A percentile compares a stretch with the other conserved stretches of the same genome.
phyloP scores from a whole-genome alignment of 2,329 filamentous ascomycete species.

The Nigrospora osmanthi region DNA sequence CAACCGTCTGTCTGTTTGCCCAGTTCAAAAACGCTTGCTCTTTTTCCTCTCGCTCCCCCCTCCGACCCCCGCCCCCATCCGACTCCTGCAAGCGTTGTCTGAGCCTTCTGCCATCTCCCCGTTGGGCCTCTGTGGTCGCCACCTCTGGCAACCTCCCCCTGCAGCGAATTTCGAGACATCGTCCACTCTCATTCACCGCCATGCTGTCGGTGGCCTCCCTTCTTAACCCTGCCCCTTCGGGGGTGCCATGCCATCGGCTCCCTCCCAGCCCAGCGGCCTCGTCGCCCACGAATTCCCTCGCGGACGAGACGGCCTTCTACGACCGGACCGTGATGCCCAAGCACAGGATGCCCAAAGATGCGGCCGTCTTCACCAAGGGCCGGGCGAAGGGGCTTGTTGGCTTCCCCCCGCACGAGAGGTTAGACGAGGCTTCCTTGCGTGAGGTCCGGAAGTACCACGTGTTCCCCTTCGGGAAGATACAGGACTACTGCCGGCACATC shows the following conservation, averaged over 20 bases:
- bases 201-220: conserved; percentile 62
- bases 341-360: conserved; percentile 59
- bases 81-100: conserved; percentile 25
- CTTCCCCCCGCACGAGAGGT: conserved; percentile 65
- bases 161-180: conserved; percentile 30
- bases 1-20: conserved; percentile 29
- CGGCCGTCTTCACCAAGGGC: conserved; percentile 52
- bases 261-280: conserved; percentile 31
- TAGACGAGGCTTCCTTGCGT: conserved; percentile 46
- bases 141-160: conserved; percentile 13
- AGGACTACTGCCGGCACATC: conserved; percentile 63
- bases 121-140: conserved; percentile 11
- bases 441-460: conserved; percentile 59
- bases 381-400: conserved; percentile 59
- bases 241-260: conserved; percentile 31
- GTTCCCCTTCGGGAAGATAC: conserved; percentile 55
- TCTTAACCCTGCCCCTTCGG: conserved; percentile 52
- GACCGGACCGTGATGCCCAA: conserved; percentile 26
- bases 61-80: conserved; percentile 1
- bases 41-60: conserved; percentile 11
- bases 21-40: conserved; percentile 25
- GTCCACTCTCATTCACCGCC: conserved; percentile 22
- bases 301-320: conserved; percentile 20
- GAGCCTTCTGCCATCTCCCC: conserved; percentile 17
- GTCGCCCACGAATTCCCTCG: conserved; percentile 24